Percentiles rank a stretch among this genome's conserved stretches.
Conservation (phyloP, 352 stramenopile species). For the Phytopythium litorale region DNA sequence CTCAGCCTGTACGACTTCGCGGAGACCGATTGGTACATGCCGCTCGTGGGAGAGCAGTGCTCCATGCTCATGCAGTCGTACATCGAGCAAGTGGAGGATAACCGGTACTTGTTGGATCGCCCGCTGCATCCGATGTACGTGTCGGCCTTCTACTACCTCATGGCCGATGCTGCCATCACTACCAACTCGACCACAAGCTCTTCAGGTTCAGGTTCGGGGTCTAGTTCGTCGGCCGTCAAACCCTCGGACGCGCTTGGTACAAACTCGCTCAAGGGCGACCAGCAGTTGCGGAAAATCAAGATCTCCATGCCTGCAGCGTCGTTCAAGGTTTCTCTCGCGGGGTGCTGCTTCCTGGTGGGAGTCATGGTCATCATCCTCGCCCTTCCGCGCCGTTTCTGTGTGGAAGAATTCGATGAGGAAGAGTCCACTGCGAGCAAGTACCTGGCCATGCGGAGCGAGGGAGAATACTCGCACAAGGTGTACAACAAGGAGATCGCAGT, state of each 20-base stretch:
- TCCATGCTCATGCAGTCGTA: conserved; percentile 47
- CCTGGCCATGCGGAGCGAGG: conserved; percentile 18
- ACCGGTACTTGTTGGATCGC: conserved; percentile 33
- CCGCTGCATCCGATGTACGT: conserved; percentile 45
- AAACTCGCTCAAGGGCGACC: conserved; percentile 30
- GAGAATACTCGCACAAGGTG: conserved; percentile 20
- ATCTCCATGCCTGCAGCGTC: conserved; percentile 27
- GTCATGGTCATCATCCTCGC: conserved; percentile 22
- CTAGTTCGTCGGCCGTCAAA: background rate
- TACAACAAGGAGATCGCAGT: conserved; percentile 26
- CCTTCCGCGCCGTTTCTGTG: conserved; percentile 18
- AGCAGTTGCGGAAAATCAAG: conserved; percentile 22
- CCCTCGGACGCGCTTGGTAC: conserved; percentile 16
- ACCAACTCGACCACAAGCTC: background rate
- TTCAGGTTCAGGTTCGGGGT: no score
- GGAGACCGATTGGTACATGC: conserved; percentile 2
- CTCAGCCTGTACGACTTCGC: conserved; percentile 24
- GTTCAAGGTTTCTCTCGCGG: conserved; percentile 27
- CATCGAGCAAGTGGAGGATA: conserved; percentile 28
- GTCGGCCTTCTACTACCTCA: conserved; percentile 39
- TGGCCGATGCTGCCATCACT: conserved; percentile 31
- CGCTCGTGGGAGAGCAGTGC: conserved; percentile 20
- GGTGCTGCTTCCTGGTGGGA: conserved; percentile 17
- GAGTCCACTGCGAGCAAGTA: conserved; percentile 24
- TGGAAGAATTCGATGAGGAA: conserved; percentile 22